These are phyloP conservation scores for Hymenoscyphus salicellus DNA, from an alignment of 2,329 filamentous ascomycete species.

Conservation along the genomic window DNA sequence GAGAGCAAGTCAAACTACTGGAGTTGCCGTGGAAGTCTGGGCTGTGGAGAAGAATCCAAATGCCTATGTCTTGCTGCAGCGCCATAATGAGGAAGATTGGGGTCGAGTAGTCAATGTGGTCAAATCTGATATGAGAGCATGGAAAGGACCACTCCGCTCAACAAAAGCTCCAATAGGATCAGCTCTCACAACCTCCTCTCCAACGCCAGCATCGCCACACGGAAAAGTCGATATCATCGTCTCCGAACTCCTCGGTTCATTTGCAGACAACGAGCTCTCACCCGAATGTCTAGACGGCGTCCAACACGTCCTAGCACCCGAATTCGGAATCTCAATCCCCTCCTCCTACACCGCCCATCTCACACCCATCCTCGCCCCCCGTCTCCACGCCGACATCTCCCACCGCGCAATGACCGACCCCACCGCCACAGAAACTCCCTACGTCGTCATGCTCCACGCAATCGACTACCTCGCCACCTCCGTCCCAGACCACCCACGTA, in stretches of 20 bases:
- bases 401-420: conserved; percentile 59
- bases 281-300: conserved; percentile 96
- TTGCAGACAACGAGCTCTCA: conserved; percentile 94
- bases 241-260: conserved; percentile 90
- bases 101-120: conserved; percentile 76
- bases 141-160: conserved; percentile 72
- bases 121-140: conserved; percentile 95
- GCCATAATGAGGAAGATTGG: conserved; percentile 84
- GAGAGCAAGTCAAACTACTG: conserved; percentile 71
- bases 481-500: conserved; percentile 56
- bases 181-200: conserved; percentile 28
- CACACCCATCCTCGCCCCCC: conserved; percentile 86
- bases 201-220: conserved; percentile 44
- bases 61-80: conserved; percentile 86
- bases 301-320: conserved; percentile 76
- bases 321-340: conserved; percentile 88
- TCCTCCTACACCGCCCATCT: conserved; percentile 89
- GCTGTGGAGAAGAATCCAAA: conserved; percentile 98
- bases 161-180: conserved; percentile 33
- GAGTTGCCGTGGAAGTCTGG: conserved; percentile 80
- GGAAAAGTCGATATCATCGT: conserved; percentile 86
- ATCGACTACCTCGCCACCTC: conserved; percentile 77
- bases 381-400: conserved; percentile 76
- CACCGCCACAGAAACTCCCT: conserved; percentile 82
- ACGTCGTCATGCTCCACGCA: conserved; percentile 88